A percentile compares a stretch with the other conserved stretches of the same genome.
Conservation (phyloP, 352 stramenopile genomes). For the Phytophthora constricta region DNA sequence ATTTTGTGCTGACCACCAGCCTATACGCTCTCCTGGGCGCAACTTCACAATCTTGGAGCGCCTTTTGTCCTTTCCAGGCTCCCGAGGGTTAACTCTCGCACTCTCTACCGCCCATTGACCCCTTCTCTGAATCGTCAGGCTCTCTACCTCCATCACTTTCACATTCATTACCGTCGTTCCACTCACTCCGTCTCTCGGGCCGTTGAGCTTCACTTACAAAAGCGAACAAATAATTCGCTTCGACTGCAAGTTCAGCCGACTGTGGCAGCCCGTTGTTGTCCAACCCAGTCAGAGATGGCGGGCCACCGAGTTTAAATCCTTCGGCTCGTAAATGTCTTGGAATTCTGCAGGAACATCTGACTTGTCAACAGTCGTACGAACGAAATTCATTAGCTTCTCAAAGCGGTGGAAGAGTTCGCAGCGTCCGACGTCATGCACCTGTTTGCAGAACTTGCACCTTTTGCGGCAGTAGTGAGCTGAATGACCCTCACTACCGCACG, state of each 20-base stretch:
- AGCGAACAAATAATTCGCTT: constrained; percentile 1
- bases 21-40: background rate
- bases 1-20: background rate
- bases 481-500: background rate
- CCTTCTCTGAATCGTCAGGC: background rate
- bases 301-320: constrained; percentile 17
- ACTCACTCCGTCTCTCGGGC: background rate
- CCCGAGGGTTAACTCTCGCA: background rate
- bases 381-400: constrained; percentile 2
- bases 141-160: background rate
- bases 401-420: constrained; percentile 9
- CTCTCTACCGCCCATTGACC: background rate
- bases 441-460: constrained; percentile 13
- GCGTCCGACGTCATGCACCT: constrained; percentile 3
- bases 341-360: constrained; percentile 2
- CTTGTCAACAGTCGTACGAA: background rate
- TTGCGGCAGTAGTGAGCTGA: constrained; percentile 2
- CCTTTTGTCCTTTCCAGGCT: background rate
- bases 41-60: background rate
- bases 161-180: background rate
- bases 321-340: constrained; percentile 5
- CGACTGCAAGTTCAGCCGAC: constrained; percentile 8
- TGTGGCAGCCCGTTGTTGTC: constrained; percentile 8
- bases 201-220: background rate
- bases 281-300: constrained; percentile 16